Base-by-base conservation (phyloP, 305 asterid genomes). In the Solanum hybrid region DNA sequence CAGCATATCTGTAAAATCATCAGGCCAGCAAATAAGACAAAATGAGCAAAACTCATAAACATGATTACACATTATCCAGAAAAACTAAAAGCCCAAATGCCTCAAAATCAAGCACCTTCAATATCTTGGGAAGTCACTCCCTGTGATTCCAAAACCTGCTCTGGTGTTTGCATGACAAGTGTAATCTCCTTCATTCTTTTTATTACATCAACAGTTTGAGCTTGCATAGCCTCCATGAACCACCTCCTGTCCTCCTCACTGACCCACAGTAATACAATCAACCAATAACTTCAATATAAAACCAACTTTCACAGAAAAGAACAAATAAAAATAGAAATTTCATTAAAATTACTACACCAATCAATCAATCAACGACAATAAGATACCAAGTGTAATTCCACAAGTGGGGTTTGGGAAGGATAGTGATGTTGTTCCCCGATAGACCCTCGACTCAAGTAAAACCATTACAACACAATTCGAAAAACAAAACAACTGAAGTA, bases 161-260 rank as follows among this genome's bases (percentile, higher is more conserved):
- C 95, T 1, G 99, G 98, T 8, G 98, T 93, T 90, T 93, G 95
- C 99, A 97, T 94, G 86, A 97, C 98, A 85, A 95, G 93, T 14
- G 98, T 95, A 78, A 97, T 97, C 95, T 94, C 98, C 89, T 94
- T 96, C 98, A 96, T 95, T 86, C 99, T 91, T 90, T 92, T 93
- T 27, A 94, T 42, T 11, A 95, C 97, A 89, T 96, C 99, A 19
- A 97, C 92, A 6, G 98, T 94, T 77, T 96, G 98, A 10, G 96
- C 92, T 92, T 97, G 98, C 98, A 96, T 95, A 88, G 99, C 99
- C 89, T 97, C 99, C 98, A 93, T 94, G 88, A 97, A 97, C 99
- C 99, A 97, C 91, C 77, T 95, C 88, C 95, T 90, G 76, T 97
- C 99, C 91, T 96, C 99, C 93, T 97, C 99, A 10, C 75, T 66